phyloP scores from a whole-genome alignment of 2,329 filamentous ascomycete species.

The Botrytis galanthina region DNA sequence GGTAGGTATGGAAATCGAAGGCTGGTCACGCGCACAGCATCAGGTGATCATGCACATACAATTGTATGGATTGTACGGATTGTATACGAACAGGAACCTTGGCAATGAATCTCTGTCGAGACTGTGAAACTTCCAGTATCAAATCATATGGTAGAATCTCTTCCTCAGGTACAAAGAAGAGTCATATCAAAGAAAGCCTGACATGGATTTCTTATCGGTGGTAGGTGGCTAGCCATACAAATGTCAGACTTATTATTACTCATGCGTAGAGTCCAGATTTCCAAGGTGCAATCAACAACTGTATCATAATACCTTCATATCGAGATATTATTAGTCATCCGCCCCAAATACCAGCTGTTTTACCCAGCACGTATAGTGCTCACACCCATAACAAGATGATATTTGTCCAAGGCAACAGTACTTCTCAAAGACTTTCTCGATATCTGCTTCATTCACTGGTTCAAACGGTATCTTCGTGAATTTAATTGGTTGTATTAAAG shows the following conservation, averaged over 20 bases:
- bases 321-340: neutral
- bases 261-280: neutral
- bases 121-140: neutral
- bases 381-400: neutral
- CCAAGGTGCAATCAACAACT: neutral
- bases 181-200: conserved; percentile 5
- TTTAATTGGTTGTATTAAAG: conserved; percentile 23
- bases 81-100: neutral
- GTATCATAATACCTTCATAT: neutral
- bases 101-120: neutral
- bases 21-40: neutral
- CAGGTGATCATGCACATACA: neutral
- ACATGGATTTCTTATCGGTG: neutral
- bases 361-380: too few species aligned
- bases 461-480: neutral
- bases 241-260: neutral
- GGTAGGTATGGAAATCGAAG: neutral
- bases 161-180: neutral
- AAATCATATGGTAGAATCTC: neutral
- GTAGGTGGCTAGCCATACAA: neutral
- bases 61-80: neutral
- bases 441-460: conserved; percentile 20
- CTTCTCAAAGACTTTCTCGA: neutral
- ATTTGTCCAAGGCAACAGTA: conserved; percentile 18
- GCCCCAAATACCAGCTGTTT: neutral